phyloP scores from a whole-genome alignment of 306 rosid genomes.

The Trichosanthes cucumerina region DNA sequence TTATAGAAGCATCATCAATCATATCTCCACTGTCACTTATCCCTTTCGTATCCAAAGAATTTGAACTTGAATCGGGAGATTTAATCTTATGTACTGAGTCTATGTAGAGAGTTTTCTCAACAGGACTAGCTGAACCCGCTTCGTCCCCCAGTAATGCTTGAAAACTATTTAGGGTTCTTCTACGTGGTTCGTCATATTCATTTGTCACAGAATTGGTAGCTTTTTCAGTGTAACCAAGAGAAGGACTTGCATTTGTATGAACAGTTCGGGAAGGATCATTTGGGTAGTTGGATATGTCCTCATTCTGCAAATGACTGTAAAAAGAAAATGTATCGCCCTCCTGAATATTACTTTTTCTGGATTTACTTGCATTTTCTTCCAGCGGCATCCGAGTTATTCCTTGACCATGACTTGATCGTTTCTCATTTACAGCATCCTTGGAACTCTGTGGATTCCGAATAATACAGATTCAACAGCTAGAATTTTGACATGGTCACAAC shows the following conservation, averaged over 20 bases:
- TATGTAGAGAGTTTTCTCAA: conserved; percentile 70
- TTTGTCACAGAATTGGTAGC: conserved; percentile 14
- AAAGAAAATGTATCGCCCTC: not conserved
- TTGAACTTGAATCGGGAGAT: conserved; percentile 31
- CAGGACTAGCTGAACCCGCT: conserved; percentile 30
- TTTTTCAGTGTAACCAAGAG: conserved; percentile 28
- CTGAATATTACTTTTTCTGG: conserved; percentile 13
- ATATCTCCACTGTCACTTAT: conserved; percentile 18
- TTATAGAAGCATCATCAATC: conserved; percentile 21
- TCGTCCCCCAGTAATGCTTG: conserved; percentile 23
- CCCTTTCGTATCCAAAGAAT: conserved; percentile 29
- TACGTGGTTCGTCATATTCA: conserved; percentile 26
- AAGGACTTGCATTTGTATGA: conserved; percentile 19
- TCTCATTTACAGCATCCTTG: conserved; percentile 24
- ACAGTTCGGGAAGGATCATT: conserved; percentile 23
- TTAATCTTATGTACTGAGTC: conserved; percentile 44
- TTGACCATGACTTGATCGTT: conserved; percentile 11
- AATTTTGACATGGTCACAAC: conserved; percentile 11
- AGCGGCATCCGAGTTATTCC: not conserved
- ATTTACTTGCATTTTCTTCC: conserved; percentile 11
- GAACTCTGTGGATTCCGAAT: conserved; percentile 30
- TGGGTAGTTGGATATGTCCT: conserved; percentile 12
- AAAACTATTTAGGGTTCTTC: conserved; percentile 25
- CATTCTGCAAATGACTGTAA: not conserved
- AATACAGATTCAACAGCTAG: conserved; percentile 17